Evolutionary conservation across 305 asterid genomes (phyloP), one percentile per base, ranked within the genome.

Genomic region (Solanum hybrid): DNA sequence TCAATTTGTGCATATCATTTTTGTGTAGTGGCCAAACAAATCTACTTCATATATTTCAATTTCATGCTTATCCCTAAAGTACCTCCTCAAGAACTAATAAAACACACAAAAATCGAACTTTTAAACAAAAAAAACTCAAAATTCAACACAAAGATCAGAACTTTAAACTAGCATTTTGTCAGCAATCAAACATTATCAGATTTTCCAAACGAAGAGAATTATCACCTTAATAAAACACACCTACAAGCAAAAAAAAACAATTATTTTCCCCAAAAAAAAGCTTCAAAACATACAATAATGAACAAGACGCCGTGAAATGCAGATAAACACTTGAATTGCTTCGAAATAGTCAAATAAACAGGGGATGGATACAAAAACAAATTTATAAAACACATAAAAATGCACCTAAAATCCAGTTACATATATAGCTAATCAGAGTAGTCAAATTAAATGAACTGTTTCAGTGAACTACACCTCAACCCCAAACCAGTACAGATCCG

Each of bases 391-490:
- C 26, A 34, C 83, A 77, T 22, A 18, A 33, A 76, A 76, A 76
- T 8, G 14, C 14, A 33, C 82, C 83, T 33, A 77, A 42, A 31
- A 33, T 20, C 8, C 4, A 82, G 40, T 40, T 22, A 28, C 14
- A 28, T 12, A 77, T 36, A 75, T 89, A 90, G 88, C 91, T 87
- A 87, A 64, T 36, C 82, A 86, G 35, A 37, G 18, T 18, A 46
- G 22, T 84, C 37, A 26, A 37, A 87, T 69, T 67, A 42, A 83
- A 91, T 46, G 89, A 75, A 88, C 89, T 64, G 79, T 89, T 86
- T 42, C 73, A 83, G 13, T 83, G 37, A 42, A 26, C 39, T 28
- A 9, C 4, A 4, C 28, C 28, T 83, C 26, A 4, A 83, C n/a
- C 16, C 87, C 71, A 83, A 83, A 83, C 39, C 57, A 42, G 28